A percentile compares a stretch with the other conserved stretches of the same genome.
phyloP scores from a whole-genome alignment of 805 yeast species.

The Groenewaldozyma salmanticensis region DNA sequence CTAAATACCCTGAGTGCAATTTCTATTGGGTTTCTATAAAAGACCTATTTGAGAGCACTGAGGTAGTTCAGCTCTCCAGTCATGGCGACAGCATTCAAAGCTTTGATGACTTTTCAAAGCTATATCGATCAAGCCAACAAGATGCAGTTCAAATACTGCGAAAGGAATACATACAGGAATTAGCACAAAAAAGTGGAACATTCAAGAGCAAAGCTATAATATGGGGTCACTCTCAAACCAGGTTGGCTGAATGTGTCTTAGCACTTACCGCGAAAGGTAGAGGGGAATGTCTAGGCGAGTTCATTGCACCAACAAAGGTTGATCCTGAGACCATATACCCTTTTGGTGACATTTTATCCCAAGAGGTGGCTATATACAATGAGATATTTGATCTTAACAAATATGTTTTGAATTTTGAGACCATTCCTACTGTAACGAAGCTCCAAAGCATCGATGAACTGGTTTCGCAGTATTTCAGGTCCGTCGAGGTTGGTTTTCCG shows the following conservation, averaged over 20 bases:
- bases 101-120: background rate
- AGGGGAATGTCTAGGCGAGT: constrained; percentile 53
- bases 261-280: constrained; percentile 79
- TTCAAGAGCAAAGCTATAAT: constrained; percentile 43
- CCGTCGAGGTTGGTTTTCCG: constrained; percentile 70
- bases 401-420: constrained; percentile 20
- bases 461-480: constrained; percentile 58
- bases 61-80: background rate
- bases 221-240: constrained; percentile 74
- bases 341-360: constrained; percentile 58
- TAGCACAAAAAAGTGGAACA: constrained; percentile 20
- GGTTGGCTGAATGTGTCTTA: constrained; percentile 69
- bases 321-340: constrained; percentile 51
- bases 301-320: constrained; percentile 10
- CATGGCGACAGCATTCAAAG: constrained; percentile 27
- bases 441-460: constrained; percentile 77
- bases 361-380: constrained; percentile 55
- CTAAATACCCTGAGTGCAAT: constrained; percentile 24
- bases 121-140: constrained; percentile 45
- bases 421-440: constrained; percentile 40
- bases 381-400: constrained; percentile 32
- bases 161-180: constrained; percentile 35
- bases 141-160: constrained; percentile 47
- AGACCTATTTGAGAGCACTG: background rate
- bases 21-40: constrained; percentile 1